phyloP scores from a whole-genome alignment of 768 basidiomycete genomes.

The Sarcomyxa edulis region DNA sequence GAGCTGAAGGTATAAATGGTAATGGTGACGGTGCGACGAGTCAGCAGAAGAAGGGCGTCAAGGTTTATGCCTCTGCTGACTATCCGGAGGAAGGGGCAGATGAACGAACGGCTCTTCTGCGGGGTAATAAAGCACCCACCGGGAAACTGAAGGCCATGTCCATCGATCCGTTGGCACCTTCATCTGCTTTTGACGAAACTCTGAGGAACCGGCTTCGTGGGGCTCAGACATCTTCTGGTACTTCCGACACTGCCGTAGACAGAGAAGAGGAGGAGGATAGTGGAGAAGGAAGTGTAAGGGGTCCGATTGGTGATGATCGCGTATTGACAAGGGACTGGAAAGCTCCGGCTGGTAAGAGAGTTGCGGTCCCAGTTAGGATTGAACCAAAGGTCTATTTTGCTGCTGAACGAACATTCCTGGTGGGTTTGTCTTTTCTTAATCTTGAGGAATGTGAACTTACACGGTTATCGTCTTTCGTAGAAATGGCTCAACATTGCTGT shows the following conservation, averaged over 20 bases:
- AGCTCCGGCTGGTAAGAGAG: slow-evolving; percentile 83
- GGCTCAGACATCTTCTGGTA: slow-evolving; percentile 23
- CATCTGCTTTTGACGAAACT: slow-evolving; percentile 79
- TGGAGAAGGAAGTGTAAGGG: slow-evolving; percentile 14
- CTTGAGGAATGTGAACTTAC: no score
- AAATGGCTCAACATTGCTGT: slow-evolving; percentile 89
- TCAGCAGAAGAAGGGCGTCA: slow-evolving; percentile 17
- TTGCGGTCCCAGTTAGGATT: slow-evolving; percentile 90
- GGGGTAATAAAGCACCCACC: slow-evolving; percentile 17
- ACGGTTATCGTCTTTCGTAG: slow-evolving; percentile 29
- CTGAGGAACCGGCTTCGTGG: slow-evolving; percentile 60
- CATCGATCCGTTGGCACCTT: slow-evolving; percentile 84
- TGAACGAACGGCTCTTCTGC: slow-evolving; percentile 30
- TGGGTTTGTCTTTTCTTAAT: slow-evolving; percentile 33
- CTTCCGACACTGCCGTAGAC: slow-evolving; percentile 29
- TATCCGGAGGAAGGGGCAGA: slow-evolving; percentile 23
- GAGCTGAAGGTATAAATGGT: slow-evolving; percentile 21
- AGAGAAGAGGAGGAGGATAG: slow-evolving; percentile 38
- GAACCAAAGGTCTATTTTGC: slow-evolving; percentile 99
- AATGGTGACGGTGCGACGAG: slow-evolving; percentile 13
- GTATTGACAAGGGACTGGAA: slow-evolving; percentile 59
- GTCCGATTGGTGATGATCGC: slow-evolving; percentile 12
- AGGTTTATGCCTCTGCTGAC: slow-evolving; percentile 13
- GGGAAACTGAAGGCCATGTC: slow-evolving; percentile 38
- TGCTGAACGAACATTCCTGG: slow-evolving; percentile 89